Conservation (phyloP, 2,329 filamentous ascomycete species). For the Botrytis pseudocinerea region DNA sequence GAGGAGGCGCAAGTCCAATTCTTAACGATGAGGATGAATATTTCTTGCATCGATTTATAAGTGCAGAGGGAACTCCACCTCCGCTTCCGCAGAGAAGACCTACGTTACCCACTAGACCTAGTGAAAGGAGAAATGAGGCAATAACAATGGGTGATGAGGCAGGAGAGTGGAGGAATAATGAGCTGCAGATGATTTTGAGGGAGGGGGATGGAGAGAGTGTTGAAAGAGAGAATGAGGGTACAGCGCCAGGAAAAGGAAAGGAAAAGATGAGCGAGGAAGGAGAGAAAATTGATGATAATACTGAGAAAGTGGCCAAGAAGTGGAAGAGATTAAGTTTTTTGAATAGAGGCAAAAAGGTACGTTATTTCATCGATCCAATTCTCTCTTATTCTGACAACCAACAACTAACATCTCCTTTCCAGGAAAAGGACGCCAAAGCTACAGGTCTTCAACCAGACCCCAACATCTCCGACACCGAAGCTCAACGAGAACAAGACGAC, state of each 20-base stretch:
- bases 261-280: constrained; percentile 32
- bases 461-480: constrained; percentile 44
- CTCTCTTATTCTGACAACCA: constrained; percentile 3
- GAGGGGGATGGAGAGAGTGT: constrained; percentile 44
- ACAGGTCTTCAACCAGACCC: constrained; percentile 44
- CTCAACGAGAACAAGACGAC: constrained; percentile 62
- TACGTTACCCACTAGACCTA: constrained; percentile 22
- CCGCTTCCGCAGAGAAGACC: constrained; percentile 48
- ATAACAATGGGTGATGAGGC: constrained; percentile 19
- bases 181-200: constrained; percentile 46
- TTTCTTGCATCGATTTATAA: constrained; percentile 58
- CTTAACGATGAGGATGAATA: constrained; percentile 58
- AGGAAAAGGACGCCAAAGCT: constrained; percentile 44
- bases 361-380: neutral
- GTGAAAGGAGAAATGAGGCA: neutral
- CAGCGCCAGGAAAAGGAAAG: constrained; percentile 43
- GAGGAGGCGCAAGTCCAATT: constrained; percentile 43
- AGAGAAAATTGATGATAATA: constrained; percentile 37
- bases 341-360: constrained; percentile 34
- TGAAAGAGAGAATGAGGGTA: constrained; percentile 44
- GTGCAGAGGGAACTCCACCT: constrained; percentile 50
- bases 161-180: constrained; percentile 35
- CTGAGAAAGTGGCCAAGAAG: constrained; percentile 41
- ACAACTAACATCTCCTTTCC: constrained; percentile 40
- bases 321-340: constrained; percentile 47